These are phyloP conservation scores for Debaryomyces tyrocola DNA, from an alignment of 805 yeast species.

Conservation along the genomic window DNA sequence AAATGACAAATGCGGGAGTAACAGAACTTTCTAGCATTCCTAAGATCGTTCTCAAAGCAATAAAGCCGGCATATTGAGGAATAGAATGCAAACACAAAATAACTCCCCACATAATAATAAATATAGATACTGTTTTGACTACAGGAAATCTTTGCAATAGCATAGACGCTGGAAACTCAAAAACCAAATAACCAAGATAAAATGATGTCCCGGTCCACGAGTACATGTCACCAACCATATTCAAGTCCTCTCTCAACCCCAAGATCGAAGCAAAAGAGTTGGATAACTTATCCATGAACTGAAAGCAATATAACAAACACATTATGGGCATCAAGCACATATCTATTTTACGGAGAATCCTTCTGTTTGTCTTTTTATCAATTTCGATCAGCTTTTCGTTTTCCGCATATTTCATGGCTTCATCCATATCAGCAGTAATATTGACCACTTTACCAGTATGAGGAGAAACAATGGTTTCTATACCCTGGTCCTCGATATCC, in stretches of 20 bases:
- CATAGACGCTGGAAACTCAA: constrained; percentile 49
- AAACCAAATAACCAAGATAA: constrained; percentile 59
- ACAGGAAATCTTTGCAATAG: constrained; percentile 58
- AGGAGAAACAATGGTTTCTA: constrained; percentile 17
- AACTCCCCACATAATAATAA: constrained; percentile 63
- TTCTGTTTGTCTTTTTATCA: constrained; percentile 15
- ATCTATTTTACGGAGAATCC: constrained; percentile 21
- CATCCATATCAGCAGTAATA: constrained; percentile 38
- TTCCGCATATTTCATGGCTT: constrained; percentile 34
- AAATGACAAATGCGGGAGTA: constrained; percentile 42
- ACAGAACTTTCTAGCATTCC: constrained; percentile 40
- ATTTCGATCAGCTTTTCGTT: constrained; percentile 11
- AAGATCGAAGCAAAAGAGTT: constrained; percentile 39
- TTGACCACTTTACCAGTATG: constrained; percentile 19
- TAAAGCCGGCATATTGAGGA: constrained; percentile 40
- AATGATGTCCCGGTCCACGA: constrained; percentile 41
- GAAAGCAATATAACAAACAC: constrained; percentile 23
- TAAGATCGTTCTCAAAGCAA: constrained; percentile 37
- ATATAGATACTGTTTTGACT: constrained; percentile 47
- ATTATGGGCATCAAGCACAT: constrained; percentile 24
- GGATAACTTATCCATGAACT: constrained; percentile 39
- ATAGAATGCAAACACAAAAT: constrained; percentile 55
- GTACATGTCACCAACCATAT: constrained; percentile 35
- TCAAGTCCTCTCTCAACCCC: constrained; percentile 36
- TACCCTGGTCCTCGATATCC: background rate